A percentile compares a stretch with the other conserved stretches of the same genome.
These are phyloP conservation scores for Heliosperma pusillum DNA, from an alignment of 148 eudicot species.

Conservation along the genomic window DNA sequence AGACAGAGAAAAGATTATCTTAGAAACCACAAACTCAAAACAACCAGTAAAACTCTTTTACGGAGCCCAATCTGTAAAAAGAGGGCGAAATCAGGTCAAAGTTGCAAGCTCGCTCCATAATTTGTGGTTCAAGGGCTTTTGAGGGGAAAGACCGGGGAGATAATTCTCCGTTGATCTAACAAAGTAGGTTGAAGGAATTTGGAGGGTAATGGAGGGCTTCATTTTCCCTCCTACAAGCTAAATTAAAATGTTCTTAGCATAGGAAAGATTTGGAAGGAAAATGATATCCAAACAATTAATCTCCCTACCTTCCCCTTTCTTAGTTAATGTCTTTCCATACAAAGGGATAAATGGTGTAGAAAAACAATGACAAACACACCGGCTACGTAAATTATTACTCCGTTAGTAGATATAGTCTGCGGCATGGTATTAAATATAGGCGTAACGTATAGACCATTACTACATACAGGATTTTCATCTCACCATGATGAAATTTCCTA, in stretches of 20 bases:
- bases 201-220: background rate
- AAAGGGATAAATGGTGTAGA: background rate
- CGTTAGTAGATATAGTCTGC: background rate
- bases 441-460: no score
- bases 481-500: no score
- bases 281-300: no score
- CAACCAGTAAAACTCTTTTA: no score
- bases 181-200: background rate
- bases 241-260: no score
- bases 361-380: background rate
- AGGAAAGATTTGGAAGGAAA: background rate
- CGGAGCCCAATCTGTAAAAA: no score
- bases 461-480: no score
- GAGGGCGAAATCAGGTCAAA: background rate
- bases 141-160: background rate
- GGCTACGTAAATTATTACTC: background rate
- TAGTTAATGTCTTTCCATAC: no score
- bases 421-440: no score
- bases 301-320: background rate
- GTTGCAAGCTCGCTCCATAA: background rate
- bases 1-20: background rate
- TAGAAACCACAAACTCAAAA: background rate
- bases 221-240: no score
- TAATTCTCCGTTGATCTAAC: no score
- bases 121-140: no score